Base-by-base conservation (phyloP, 257 asterid genomes). In the Solanum gandarillasii region DNA sequence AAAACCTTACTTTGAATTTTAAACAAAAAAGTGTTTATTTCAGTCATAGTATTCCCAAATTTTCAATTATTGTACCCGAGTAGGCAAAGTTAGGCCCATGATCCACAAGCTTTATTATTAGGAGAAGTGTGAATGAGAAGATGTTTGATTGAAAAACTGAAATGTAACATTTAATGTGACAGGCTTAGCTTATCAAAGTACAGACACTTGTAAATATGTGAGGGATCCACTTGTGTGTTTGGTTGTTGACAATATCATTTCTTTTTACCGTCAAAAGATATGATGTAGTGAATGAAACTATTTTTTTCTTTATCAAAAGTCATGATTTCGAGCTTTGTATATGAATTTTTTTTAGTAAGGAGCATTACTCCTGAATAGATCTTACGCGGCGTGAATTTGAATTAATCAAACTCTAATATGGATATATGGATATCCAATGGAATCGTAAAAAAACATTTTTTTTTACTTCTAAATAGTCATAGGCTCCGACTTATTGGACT, bases 201-300 rank as follows among this genome's bases (percentile, higher is more conserved):
- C 84, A 79, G 65, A 41, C 85, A 43, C 16, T 1, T 1, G 38
- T 16, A 79, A 43, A 43, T 72, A 32, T 43, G n/a, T 27, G 18
- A 3, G 85, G 85, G 85, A 46, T 81, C 85, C 70, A 46, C 70
- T 81, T 81, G 3, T 29, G 29, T 46, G n/a, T 81, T 52, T 81
- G 70, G 70, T 41, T 43, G 65, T 14, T 13, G 25, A 25, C 38
- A 78, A 78, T 14, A 23, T 21, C 25, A 25, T 27, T 25, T 5
- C 14, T 43, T 79, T 16, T 39, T 2, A 65, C 1, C 8, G 16
- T 65, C 4, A 10, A 65, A n/a, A 2, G 0, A 11, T 11, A 5
- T 65, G 32, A 11, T 11, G 6, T 0, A 62, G 7, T n/a, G 29
- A 9, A 62, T 62, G 14, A 10, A n/a, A 4, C 0, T 62, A 4